Evolutionary conservation across 2,329 filamentous ascomycete genomes (phyloP), one percentile per base, ranked within the genome.

Genomic region (Fragosphaeria purpurea): DNA sequence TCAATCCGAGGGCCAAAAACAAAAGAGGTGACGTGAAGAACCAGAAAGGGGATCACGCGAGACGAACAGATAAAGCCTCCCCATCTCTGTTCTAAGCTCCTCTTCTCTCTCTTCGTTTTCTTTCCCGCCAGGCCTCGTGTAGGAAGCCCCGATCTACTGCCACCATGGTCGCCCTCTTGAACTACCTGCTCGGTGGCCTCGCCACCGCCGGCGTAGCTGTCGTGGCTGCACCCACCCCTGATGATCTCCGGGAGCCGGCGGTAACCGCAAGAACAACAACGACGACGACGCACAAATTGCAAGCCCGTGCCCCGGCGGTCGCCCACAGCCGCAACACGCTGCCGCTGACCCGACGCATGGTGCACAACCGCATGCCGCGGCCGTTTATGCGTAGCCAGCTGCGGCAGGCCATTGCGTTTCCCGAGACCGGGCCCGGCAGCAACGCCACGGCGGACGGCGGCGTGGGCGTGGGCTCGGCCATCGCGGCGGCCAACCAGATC

Each of bases 401-500:
- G 34, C 49, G 42, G 32, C 30, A 41, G 41, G 37, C 42, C 33
- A 37, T 45, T 38, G 22, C 22, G 22, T 22, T 22, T 22, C 22
- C 22, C 22, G 22, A 22, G 22, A 22, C 22, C 22, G 22, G 22
- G 22, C 22, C 22, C 22, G 22, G 22, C 22, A 22, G 22, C 22
- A 22, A 22, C 22, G 38, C 33, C 32, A 32, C 30, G 12, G 44
- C 13, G 32, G 38, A 50, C 48, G 46, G 45, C 38, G 42, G 40
- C 10, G 46, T 48, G n/a, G 33, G 33, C 31, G 22, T 44, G 11
- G 53, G 53, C 11, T 38, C 44, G 9, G 50, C 47, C 7, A 40
- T 50, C 30, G 46, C 51, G 9, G 48, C 48, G 32, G 44, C 42
- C 31, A 53, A 58, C 45, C 59, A 63, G 50, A 56, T 61, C 38